These are phyloP conservation scores for Tuctoria greenei DNA, from an alignment of 176 grass and related monocot species.

Conservation along the genomic window DNA sequence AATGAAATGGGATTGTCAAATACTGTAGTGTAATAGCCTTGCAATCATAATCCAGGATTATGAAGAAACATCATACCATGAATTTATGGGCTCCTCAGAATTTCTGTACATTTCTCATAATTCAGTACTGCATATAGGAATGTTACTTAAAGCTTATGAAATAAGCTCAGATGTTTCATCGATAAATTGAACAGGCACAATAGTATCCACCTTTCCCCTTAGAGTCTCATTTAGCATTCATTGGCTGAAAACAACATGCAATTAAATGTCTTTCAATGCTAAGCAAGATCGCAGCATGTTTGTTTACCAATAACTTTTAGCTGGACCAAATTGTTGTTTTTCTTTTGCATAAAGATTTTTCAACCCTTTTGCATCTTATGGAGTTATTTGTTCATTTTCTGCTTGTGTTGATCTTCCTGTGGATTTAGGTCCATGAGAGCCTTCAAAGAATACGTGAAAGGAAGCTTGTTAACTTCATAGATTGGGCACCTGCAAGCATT, in stretches of 20 bases:
- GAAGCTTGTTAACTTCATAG: conserved; percentile 98
- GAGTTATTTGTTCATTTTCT: conserved; percentile 3
- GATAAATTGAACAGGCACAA: background rate
- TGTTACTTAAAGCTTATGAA: background rate
- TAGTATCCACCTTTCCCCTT: background rate
- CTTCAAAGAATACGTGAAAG: conserved; percentile 96
- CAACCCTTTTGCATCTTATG: background rate
- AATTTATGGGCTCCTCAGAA: background rate
- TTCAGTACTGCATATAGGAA: background rate
- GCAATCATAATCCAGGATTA: background rate
- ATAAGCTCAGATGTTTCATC: conserved; percentile 11
- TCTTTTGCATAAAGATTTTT: background rate
- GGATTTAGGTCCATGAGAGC: conserved; percentile 87
- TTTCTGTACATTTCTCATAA: background rate
- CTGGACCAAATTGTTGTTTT: background rate
- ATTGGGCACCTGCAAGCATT: conserved; percentile 99
- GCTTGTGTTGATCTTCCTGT: conserved; percentile 21
- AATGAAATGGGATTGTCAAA: background rate
- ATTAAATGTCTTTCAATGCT: background rate
- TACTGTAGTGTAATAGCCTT: background rate
- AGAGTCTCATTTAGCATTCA: too few relatives aligned
- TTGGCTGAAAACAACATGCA: background rate
- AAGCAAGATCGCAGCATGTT: background rate
- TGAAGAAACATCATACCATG: background rate
- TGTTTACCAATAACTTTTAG: conserved; percentile 5